A percentile compares a stretch with the other conserved stretches of the same genome.
phyloP scores from a whole-genome alignment of 192 early-diverging fungal genomes.

The Coemansia sp. region DNA sequence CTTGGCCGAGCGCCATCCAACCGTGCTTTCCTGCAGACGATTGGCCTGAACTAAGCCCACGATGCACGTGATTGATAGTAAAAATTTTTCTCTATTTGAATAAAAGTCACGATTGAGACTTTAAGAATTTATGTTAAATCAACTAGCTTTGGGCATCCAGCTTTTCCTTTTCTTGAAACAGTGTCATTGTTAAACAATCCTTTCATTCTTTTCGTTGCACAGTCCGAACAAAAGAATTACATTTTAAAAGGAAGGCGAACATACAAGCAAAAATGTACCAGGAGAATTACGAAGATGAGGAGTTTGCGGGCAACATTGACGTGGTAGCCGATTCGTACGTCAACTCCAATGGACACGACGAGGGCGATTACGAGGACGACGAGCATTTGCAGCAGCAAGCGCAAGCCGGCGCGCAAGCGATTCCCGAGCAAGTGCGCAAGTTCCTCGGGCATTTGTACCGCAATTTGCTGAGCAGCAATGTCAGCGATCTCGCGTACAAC shows the following conservation, averaged over 20 bases:
- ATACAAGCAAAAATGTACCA: slow-evolving; percentile 38
- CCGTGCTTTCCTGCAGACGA: slow-evolving; percentile 68
- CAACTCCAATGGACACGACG: slow-evolving; percentile 36
- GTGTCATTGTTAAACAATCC: no score
- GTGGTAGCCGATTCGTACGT: slow-evolving; percentile 48
- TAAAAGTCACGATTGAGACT: not conserved
- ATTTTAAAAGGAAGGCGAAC: no score
- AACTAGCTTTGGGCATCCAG: no score
- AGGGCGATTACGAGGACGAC: slow-evolving; percentile 34
- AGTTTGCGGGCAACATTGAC: slow-evolving; percentile 53
- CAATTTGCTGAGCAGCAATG: slow-evolving; percentile 75
- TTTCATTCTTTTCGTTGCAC: no score
- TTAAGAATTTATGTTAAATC: not conserved
- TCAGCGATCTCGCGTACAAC: slow-evolving; percentile 81
- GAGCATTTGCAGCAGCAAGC: slow-evolving; percentile 34
- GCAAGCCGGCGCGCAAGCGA: slow-evolving; percentile 54
- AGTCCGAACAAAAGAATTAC: no score
- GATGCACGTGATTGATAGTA: slow-evolving; percentile 16
- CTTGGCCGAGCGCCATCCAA: slow-evolving; percentile 72
- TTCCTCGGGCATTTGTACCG: slow-evolving; percentile 83
- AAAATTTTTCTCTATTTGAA: not conserved
- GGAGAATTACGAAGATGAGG: slow-evolving; percentile 46
- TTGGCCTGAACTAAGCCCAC: slow-evolving; percentile 39
- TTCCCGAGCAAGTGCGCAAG: slow-evolving; percentile 82
- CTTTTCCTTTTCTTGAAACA: no score